These are phyloP conservation scores for Eimeria zaria DNA, from an alignment of 169 alveolate species.

Conservation along the genomic window DNA sequence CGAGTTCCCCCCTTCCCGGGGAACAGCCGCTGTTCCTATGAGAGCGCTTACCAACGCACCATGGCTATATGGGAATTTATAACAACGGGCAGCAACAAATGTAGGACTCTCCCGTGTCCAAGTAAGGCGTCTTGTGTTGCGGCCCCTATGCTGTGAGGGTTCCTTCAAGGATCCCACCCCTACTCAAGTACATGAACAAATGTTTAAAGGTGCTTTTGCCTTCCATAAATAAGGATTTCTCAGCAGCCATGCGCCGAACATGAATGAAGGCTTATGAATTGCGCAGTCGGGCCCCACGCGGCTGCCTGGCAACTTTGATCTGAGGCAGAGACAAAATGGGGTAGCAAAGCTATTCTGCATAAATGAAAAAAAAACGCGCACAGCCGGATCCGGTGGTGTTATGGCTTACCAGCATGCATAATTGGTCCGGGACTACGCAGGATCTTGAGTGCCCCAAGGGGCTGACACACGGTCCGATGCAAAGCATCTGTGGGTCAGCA, in stretches of 20 bases:
- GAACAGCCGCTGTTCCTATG: not conserved
- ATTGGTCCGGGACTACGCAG: not conserved
- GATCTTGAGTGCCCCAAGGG: not conserved
- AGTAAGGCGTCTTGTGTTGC: not conserved
- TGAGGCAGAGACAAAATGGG: not conserved
- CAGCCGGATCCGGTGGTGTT: not conserved
- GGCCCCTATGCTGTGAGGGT: not conserved
- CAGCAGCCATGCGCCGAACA: not conserved
- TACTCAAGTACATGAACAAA: not conserved
- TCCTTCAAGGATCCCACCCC: not conserved
- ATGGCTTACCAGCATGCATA: not conserved
- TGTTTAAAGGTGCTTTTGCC: not conserved
- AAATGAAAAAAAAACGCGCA: not conserved
- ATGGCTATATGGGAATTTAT: constrained; percentile 15
- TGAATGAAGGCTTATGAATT: not conserved
- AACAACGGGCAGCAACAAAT: not conserved
- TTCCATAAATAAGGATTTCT: not conserved
- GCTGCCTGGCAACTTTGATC: not conserved
- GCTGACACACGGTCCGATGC: not conserved
- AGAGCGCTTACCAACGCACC: not conserved
- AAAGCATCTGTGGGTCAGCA: not conserved
- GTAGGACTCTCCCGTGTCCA: not conserved
- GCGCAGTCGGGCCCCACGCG: constrained; percentile 38
- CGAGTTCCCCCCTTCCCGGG: not conserved
- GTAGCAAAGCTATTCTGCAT: not conserved